These are phyloP conservation scores for Agaricus blazei DNA, from an alignment of 768 basidiomycete species.

Conservation along the genomic window DNA sequence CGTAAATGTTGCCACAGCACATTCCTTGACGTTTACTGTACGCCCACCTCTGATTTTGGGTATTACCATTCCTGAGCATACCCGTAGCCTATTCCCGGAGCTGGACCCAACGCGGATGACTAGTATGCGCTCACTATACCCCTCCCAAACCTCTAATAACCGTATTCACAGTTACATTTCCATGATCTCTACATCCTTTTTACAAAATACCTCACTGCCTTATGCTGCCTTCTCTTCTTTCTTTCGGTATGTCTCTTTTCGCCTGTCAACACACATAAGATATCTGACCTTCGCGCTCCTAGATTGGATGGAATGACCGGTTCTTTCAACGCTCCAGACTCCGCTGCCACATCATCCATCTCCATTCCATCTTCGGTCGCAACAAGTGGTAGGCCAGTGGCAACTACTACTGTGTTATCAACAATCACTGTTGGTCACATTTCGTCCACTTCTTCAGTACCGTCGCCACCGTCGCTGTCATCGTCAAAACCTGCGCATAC, in stretches of 20 bases:
- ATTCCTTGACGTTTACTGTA: constrained; percentile 55
- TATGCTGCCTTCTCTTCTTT: constrained; percentile 46
- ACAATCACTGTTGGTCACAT: constrained; percentile 33
- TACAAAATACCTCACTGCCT: constrained; percentile 20
- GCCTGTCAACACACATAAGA: not conserved
- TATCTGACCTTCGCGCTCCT: constrained; percentile 3
- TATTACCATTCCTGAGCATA: not conserved
- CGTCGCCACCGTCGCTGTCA: constrained; percentile 8
- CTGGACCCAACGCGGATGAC: constrained; percentile 48
- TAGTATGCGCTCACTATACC: constrained; percentile 41
- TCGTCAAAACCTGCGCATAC: constrained; percentile 16
- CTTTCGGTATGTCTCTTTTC: constrained; percentile 42
- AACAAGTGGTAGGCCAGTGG: constrained; percentile 21
- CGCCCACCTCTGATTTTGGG: constrained; percentile 12
- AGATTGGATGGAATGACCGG: constrained; percentile 61
- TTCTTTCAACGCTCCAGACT: constrained; percentile 43
- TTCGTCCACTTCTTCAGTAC: constrained; percentile 16
- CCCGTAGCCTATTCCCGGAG: constrained; percentile 46
- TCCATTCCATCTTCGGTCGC: constrained; percentile 37
- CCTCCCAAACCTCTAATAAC: constrained; percentile 2
- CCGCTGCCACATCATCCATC: constrained; percentile 42
- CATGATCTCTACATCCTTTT: constrained; percentile 38
- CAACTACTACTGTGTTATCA: constrained; percentile 27
- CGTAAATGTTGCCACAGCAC: constrained; percentile 43
- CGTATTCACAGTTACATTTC: constrained; percentile 50